Conservation (phyloP, 129 eudicot species). For the Flaveria linearis region DNA sequence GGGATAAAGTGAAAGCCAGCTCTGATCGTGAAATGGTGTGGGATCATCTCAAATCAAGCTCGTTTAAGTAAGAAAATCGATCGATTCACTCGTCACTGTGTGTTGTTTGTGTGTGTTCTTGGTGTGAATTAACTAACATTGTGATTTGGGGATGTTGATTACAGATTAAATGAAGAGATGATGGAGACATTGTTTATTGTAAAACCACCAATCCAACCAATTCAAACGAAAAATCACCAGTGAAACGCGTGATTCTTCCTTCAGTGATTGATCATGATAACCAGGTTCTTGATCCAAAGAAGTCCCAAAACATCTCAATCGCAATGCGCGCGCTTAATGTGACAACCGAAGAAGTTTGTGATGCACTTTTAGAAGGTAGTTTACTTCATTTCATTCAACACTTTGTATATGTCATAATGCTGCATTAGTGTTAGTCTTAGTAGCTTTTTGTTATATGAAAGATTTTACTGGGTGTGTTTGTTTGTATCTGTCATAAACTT, state of each 20-base stretch:
- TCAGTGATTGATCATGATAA: slow-evolving; percentile 51
- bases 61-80: slow-evolving; percentile 65
- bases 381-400: not conserved
- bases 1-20: slow-evolving; percentile 96
- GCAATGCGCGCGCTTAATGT: slow-evolving; percentile 76
- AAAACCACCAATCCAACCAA: slow-evolving; percentile 44
- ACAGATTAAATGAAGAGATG: slow-evolving; percentile 97
- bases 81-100: not conserved
- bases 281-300: slow-evolving; percentile 89
- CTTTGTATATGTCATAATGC: not conserved
- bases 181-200: slow-evolving; percentile 85
- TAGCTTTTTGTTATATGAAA: no score
- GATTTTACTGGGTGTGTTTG: not conserved
- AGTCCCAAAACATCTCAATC: slow-evolving; percentile 88
- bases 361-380: slow-evolving; percentile 86
- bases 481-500: not conserved
- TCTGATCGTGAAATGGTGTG: slow-evolving; percentile 95
- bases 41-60: slow-evolving; percentile 95
- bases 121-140: not conserved
- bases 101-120: slow-evolving; percentile 13
- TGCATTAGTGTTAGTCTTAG: not conserved
- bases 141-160: slow-evolving; percentile 30
- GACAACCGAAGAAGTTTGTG: slow-evolving; percentile 84
- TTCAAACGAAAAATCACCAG: slow-evolving; percentile 43
- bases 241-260: slow-evolving; percentile 46